phyloP scores from a whole-genome alignment of 371 early-diverging fungal genomes.

The Haplosporangium sp. region DNA sequence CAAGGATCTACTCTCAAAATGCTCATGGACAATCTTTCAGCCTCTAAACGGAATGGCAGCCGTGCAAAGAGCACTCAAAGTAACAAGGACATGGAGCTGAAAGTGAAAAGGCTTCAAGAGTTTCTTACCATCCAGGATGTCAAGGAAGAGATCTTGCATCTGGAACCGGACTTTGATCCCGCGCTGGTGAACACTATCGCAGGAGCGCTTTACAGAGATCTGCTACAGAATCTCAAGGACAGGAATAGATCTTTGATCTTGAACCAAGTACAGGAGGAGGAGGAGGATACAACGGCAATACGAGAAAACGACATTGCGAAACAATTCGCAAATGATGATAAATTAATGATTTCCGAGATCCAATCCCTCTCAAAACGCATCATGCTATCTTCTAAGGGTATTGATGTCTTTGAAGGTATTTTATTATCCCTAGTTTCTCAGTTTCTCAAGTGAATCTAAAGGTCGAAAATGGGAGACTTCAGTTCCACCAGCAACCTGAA shows the following conservation, averaged over 20 bases:
- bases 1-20: slow-evolving; percentile 6
- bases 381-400: slow-evolving; percentile 19
- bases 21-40: slow-evolving; percentile 6
- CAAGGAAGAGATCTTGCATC: slow-evolving; percentile 25
- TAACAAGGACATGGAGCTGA: not conserved
- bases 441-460: too few relatives aligned
- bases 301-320: not conserved
- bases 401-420: slow-evolving; percentile 49
- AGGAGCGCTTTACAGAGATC: slow-evolving; percentile 22
- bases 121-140: slow-evolving; percentile 44
- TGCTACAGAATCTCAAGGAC: slow-evolving; percentile 38
- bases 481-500: too few relatives aligned
- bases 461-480: not conserved
- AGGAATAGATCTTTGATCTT: slow-evolving; percentile 40
- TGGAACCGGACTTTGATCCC: slow-evolving; percentile 51
- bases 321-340: not conserved
- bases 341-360: slow-evolving; percentile 1
- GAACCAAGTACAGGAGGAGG: slow-evolving; percentile 22
- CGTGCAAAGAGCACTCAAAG: slow-evolving; percentile 5
- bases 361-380: slow-evolving; percentile 24
- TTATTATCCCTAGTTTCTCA: too few relatives aligned
- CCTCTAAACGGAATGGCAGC: not conserved
- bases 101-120: slow-evolving; percentile 34
- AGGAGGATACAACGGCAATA: slow-evolving; percentile 3
- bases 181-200: slow-evolving; percentile 34